phyloP scores from a whole-genome alignment of 768 basidiomycete species.

The Russula ochroleuca region DNA sequence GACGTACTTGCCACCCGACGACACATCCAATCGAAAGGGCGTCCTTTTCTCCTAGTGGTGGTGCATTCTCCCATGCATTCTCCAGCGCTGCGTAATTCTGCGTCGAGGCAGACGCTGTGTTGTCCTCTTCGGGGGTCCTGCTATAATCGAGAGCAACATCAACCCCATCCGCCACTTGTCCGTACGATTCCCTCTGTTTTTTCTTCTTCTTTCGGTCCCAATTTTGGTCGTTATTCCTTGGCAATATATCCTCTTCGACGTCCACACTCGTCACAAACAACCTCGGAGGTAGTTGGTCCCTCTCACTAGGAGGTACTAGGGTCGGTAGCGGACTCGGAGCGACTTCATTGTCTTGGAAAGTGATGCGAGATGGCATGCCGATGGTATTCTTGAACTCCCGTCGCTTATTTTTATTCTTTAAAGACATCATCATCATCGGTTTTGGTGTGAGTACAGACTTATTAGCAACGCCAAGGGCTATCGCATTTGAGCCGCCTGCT shows the following conservation, averaged over 20 bases:
- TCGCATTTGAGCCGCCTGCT: conserved; percentile 42
- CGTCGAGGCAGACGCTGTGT: not conserved
- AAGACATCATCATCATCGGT: conserved; percentile 49
- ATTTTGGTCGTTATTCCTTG: conserved; percentile 18
- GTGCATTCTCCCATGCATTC: conserved; percentile 30
- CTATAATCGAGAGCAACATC: conserved; percentile 38
- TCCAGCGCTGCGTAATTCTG: conserved; percentile 30
- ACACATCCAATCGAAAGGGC: conserved; percentile 28
- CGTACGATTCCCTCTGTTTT: conserved; percentile 30
- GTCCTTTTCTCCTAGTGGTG: conserved; percentile 24
- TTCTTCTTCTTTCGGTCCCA: conserved; percentile 37
- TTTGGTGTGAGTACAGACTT: conserved; percentile 16
- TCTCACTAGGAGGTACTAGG: conserved; percentile 62
- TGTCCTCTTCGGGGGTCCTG: conserved; percentile 24
- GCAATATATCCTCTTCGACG: conserved; percentile 51
- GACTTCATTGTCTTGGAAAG: conserved; percentile 40
- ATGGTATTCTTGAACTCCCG: conserved; percentile 59
- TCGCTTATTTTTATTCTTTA: conserved; percentile 73
- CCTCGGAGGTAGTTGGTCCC: conserved; percentile 52
- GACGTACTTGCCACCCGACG: conserved; percentile 37
- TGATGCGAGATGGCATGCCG: conserved; percentile 47
- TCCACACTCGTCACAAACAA: conserved; percentile 71
- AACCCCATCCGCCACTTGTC: conserved; percentile 20
- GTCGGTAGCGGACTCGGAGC: conserved; percentile 32
- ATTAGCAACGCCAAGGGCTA: conserved; percentile 39